Evolutionary conservation across 2,329 filamentous ascomycete genomes (phyloP), one percentile per base, ranked within the genome.

Genomic region (Fusarium scirpi): DNA sequence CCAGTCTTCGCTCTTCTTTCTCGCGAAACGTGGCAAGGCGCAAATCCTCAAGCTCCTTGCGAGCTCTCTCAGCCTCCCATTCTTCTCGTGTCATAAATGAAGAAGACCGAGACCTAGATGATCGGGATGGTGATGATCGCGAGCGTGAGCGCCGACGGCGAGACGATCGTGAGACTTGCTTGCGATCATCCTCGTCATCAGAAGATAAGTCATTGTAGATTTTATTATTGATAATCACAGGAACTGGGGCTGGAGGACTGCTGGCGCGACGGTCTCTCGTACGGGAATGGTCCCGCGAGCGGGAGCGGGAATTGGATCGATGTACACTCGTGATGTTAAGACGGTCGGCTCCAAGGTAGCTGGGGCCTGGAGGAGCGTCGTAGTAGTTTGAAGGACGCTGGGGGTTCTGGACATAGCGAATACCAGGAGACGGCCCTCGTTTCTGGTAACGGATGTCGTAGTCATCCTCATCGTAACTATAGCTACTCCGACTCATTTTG

Each of bases 201-300:
- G 82, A 85, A 22, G 83, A 84, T 54, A 82, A 71, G 24, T 85
- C 81, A 64, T 85, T 85, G 71, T 86, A 84, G 61, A 87, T 85
- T 60, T 81, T 81, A 76, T 88, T 89, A 74, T 88, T 87, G 76
- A 89, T 89, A 55, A 89, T 84, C 49, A 89, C 82, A 2, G 86
- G 85, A 29, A 55, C 44, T 38, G 65, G 74, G 45, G 72, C 76
- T 9, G 82, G 82, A 24, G 82, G 82, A 25, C 83, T 82, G 64
- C 77, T 81, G 13, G 81, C 81, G 20, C 82, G 82, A 34, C 84
- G 83, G 67, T 86, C 85, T 25, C 81, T 81, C 20, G 84, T 85
- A 24, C 83, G 83, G 22, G 85, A 86, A 24, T 83, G 82, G 29
- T 79, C 77, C 18, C 76, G 77, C 12, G 80, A 81, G 16, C 76